phyloP scores from a whole-genome alignment of 2,329 filamentous ascomycete species.

The Cordyceps cateniannulata region DNA sequence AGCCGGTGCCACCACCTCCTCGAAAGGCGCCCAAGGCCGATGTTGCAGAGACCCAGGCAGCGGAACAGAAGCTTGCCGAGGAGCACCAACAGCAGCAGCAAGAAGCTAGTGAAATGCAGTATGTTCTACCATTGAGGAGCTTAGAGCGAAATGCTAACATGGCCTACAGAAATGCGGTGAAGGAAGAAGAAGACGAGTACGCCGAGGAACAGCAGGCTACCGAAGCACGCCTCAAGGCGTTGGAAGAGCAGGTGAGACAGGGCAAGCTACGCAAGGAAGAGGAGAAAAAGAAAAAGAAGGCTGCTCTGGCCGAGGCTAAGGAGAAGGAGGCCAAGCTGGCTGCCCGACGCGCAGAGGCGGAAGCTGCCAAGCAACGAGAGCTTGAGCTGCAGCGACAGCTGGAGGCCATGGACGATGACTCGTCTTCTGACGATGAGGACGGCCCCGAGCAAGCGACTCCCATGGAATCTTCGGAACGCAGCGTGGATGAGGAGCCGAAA shows the following conservation, averaged over 20 bases:
- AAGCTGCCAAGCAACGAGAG: constrained; percentile 84
- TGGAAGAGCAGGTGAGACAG: constrained; percentile 89
- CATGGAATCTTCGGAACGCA: constrained; percentile 52
- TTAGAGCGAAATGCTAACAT: constrained; percentile 20
- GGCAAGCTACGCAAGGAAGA: constrained; percentile 95
- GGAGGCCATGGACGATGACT: constrained; percentile 67
- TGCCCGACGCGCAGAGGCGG: constrained; percentile 82
- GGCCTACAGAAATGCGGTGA: constrained; percentile 59
- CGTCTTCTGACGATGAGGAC: constrained; percentile 79
- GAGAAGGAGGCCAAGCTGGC: constrained; percentile 82
- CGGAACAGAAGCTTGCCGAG: constrained; percentile 58
- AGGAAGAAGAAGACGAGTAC: constrained; percentile 72
- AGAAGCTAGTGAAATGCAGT: constrained; percentile 75
- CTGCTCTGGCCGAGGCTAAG: constrained; percentile 75
- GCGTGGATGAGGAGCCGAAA: constrained; percentile 46
- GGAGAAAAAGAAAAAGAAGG: constrained; percentile 88
- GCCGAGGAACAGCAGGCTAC: constrained; percentile 73
- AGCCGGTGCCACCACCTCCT: constrained; percentile 70
- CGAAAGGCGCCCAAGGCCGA: constrained; percentile 61
- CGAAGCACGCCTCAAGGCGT: constrained; percentile 73
- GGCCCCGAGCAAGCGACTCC: constrained; percentile 63
- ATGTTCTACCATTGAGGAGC: constrained; percentile 39
- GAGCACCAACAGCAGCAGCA: constrained; percentile 72
- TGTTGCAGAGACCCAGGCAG: constrained; percentile 51
- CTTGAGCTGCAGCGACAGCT: constrained; percentile 83